Percentiles rank a stretch among this genome's conserved stretches.
Evolutionary conservation across 2,329 filamentous ascomycete genomes (phyloP).

Genomic region (Fusarium multiceps): DNA sequence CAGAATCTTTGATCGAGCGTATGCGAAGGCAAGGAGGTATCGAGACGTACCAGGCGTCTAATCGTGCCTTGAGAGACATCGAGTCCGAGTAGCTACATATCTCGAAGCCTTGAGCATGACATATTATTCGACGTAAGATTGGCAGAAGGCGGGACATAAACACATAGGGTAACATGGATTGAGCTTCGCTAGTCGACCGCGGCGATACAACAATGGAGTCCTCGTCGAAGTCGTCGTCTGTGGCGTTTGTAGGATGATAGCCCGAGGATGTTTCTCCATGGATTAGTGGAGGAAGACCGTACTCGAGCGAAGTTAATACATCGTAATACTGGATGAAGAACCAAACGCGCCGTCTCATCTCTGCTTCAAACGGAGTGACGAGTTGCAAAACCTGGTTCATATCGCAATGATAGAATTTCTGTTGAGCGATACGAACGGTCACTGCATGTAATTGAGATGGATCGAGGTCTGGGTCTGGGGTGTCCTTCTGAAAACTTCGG

Average conservation of each 20-base stretch:
- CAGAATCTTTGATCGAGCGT: constrained; percentile 3
- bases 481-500: neutral
- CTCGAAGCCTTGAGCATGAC: constrained; percentile 15
- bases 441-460: neutral
- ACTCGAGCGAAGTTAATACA: neutral
- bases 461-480: neutral
- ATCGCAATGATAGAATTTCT: neutral
- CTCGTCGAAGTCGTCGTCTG: neutral
- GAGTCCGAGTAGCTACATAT: neutral
- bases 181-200: neutral
- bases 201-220: neutral
- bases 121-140: constrained; percentile 2
- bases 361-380: neutral
- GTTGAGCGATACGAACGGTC: neutral
- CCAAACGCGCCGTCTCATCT: neutral
- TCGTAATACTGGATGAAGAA: neutral
- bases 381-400: neutral
- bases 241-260: neutral
- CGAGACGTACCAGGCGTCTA: constrained; percentile 22
- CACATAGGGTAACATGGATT: neutral
- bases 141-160: constrained; percentile 23
- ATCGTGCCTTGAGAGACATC: neutral
- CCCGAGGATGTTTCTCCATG: neutral
- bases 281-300: neutral
- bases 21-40: constrained; percentile 10